phyloP scores from a whole-genome alignment of 2,329 filamentous ascomycete genomes.

The Aspergillus floridensis region DNA sequence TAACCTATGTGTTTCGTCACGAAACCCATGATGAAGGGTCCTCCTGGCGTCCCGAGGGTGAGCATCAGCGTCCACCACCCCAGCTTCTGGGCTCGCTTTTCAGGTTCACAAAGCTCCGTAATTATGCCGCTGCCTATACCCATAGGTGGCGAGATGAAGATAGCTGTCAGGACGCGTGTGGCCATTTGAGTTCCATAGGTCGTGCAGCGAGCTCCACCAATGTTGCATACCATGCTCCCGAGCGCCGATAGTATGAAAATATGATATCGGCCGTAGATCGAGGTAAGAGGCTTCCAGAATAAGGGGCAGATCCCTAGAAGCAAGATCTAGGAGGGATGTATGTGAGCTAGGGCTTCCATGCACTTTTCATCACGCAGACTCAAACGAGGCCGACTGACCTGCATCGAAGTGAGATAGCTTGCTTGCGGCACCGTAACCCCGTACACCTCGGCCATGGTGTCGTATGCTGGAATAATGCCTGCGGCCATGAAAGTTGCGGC shows the following conservation, averaged over 20 bases:
- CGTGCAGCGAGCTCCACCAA: slow-evolving; percentile 51
- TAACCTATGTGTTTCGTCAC: slow-evolving; percentile 53
- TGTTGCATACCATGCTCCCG: slow-evolving; percentile 49
- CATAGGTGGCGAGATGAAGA: slow-evolving; percentile 53
- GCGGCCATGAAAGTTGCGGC: slow-evolving; percentile 54
- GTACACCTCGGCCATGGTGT: slow-evolving; percentile 51
- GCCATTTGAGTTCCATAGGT: slow-evolving; percentile 50
- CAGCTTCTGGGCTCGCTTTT: slow-evolving; percentile 51
- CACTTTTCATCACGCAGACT: not conserved
- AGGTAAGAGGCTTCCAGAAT: slow-evolving; percentile 55
- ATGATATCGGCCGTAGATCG: slow-evolving; percentile 53
- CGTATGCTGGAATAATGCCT: slow-evolving; percentile 53
- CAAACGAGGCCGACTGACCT: slow-evolving; percentile 22
- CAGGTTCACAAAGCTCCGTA: slow-evolving; percentile 54
- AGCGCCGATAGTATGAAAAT: slow-evolving; percentile 52
- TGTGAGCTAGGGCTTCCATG: not conserved
- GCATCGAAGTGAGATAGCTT: slow-evolving; percentile 53
- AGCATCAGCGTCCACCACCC: slow-evolving; percentile 54
- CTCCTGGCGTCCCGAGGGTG: slow-evolving; percentile 46
- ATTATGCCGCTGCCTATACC: slow-evolving; percentile 55
- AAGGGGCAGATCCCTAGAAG: slow-evolving; percentile 53
- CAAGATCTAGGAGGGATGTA: slow-evolving; percentile 40
- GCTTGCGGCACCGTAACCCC: slow-evolving; percentile 47
- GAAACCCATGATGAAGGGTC: slow-evolving; percentile 32
- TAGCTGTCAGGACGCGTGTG: slow-evolving; percentile 50